Percentiles rank a stretch among this genome's conserved stretches.
Conservation (phyloP, 2,329 filamentous ascomycete species). For the Pseudopyrenochaeta lycopersici region DNA sequence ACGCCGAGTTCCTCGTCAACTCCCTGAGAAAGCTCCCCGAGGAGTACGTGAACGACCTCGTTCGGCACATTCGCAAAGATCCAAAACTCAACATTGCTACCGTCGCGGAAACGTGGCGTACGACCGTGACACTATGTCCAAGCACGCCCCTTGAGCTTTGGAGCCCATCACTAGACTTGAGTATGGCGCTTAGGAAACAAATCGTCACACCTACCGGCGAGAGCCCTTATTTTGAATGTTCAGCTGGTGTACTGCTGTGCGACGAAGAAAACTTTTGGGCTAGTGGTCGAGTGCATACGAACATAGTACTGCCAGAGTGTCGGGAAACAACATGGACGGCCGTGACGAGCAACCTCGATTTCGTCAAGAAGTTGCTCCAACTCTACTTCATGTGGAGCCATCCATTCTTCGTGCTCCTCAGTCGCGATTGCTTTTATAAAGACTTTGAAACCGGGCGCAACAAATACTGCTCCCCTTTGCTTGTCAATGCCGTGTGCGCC, state of each 20-base stretch:
- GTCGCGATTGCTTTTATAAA: slow-evolving; percentile 73
- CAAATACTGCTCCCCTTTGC: slow-evolving; percentile 72
- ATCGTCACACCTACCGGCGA: slow-evolving; percentile 42
- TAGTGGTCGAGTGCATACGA: slow-evolving; percentile 19
- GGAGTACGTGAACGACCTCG: slow-evolving; percentile 52
- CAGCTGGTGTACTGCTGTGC: slow-evolving; percentile 47
- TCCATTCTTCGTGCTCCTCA: slow-evolving; percentile 76
- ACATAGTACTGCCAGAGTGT: slow-evolving; percentile 20
- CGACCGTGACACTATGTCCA: slow-evolving; percentile 47
- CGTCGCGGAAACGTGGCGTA: slow-evolving; percentile 54
- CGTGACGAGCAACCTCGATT: slow-evolving; percentile 65
- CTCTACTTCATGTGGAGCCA: slow-evolving; percentile 78
- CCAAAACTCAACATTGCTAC: slow-evolving; percentile 50
- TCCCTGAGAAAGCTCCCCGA: slow-evolving; percentile 57
- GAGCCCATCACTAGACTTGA: slow-evolving; percentile 47
- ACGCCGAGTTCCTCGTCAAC: slow-evolving; percentile 52
- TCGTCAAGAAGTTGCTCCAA: slow-evolving; percentile 71
- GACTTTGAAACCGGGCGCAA: slow-evolving; percentile 69
- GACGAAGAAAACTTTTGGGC: slow-evolving; percentile 47
- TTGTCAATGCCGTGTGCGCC: slow-evolving; percentile 72
- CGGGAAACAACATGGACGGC: slow-evolving; percentile 63
- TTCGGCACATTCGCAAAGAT: slow-evolving; percentile 55
- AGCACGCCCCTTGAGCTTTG: slow-evolving; percentile 29
- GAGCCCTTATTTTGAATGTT: slow-evolving; percentile 49
- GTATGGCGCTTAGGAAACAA: slow-evolving; percentile 48